Evolutionary conservation across 148 eudicot genomes (phyloP).

Genomic region (Euryodendron excelsum): DNA sequence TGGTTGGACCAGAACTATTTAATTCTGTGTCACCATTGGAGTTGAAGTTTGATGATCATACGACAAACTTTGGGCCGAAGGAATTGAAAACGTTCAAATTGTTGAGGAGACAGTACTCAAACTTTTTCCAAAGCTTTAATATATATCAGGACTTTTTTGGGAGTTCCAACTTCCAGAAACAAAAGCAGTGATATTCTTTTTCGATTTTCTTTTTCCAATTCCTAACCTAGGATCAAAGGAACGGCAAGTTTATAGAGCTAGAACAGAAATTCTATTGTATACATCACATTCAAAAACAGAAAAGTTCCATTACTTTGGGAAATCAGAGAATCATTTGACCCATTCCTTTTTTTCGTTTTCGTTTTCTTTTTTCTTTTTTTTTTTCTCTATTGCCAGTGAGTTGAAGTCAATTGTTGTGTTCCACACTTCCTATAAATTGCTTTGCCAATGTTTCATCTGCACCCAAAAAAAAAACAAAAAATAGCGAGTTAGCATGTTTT

Average conservation of each 20-base stretch:
- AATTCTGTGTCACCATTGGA: constrained; percentile 34
- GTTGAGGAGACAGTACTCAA: constrained; percentile 25
- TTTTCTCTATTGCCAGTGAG: too few species aligned
- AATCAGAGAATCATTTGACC: not conserved
- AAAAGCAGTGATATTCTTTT: not conserved
- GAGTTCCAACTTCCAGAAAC: constrained; percentile 1
- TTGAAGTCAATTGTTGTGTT: not conserved
- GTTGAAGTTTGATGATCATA: constrained; percentile 29
- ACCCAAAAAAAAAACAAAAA: not conserved
- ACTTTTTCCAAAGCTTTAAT: constrained; percentile 24
- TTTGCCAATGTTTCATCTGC: not conserved
- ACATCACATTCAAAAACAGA: not conserved
- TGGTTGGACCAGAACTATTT: constrained; percentile 31
- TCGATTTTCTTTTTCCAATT: not conserved
- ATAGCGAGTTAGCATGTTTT: not conserved
- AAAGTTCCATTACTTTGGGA: not conserved
- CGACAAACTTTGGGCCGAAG: constrained; percentile 16
- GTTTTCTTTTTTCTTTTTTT: too few species aligned
- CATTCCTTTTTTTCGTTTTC: too few species aligned
- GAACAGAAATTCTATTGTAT: not conserved
- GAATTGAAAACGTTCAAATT: constrained; percentile 18
- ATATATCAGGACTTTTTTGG: not conserved
- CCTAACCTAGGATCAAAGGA: not conserved
- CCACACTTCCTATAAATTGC: not conserved
- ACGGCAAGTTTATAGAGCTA: not conserved